These are phyloP conservation scores for Trichoderma brevicompactum DNA, from an alignment of 2,329 filamentous ascomycete genomes.

Conservation along the genomic window DNA sequence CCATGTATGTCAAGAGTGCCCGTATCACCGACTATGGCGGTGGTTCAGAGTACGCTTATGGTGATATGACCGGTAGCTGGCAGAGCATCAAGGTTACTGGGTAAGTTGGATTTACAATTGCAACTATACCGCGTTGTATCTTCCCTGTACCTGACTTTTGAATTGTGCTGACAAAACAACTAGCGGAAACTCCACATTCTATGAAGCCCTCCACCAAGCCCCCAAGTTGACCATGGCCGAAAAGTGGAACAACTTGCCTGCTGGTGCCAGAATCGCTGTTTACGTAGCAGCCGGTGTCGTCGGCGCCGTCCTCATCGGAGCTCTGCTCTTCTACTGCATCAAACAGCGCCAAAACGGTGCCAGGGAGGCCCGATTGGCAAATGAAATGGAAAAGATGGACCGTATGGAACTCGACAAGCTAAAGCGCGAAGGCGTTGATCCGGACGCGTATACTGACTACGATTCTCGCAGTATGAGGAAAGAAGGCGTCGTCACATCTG, in stretches of 20 bases:
- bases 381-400: constrained; percentile 51
- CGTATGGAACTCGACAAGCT: constrained; percentile 57
- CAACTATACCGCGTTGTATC: too few species aligned
- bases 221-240: constrained; percentile 52
- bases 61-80: constrained; percentile 64
- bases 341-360: constrained; percentile 58
- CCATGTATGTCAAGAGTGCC: constrained; percentile 71
- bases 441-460: constrained; percentile 48
- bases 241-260: constrained; percentile 59
- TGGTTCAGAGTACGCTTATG: constrained; percentile 68
- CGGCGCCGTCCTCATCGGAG: constrained; percentile 48
- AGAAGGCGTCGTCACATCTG: constrained; percentile 27
- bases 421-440: constrained; percentile 52
- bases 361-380: constrained; percentile 54
- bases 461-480: constrained; percentile 30
- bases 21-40: constrained; percentile 62
- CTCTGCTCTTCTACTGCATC: constrained; percentile 58
- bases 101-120: constrained; percentile 47
- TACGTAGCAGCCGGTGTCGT: constrained; percentile 54
- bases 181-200: constrained; percentile 62
- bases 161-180: constrained; percentile 31
- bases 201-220: constrained; percentile 47
- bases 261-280: constrained; percentile 56
- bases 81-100: constrained; percentile 63
- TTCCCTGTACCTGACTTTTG: not conserved